phyloP scores from a whole-genome alignment of 306 rosid genomes.

The Coriaria nepalensis region DNA sequence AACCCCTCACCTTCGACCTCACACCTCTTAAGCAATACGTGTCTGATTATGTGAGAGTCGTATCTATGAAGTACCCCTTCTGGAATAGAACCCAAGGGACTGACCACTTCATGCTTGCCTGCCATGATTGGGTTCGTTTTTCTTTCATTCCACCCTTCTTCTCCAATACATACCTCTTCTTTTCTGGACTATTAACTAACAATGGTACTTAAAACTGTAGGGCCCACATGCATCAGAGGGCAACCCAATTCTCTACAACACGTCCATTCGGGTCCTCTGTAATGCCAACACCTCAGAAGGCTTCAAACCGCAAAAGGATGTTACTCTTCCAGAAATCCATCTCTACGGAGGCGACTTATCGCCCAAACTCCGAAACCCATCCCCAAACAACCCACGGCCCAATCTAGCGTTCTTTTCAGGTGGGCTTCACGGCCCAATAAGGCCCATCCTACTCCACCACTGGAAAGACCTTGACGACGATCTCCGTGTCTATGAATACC shows the following conservation, averaged over 20 bases:
- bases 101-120: conserved; percentile 81
- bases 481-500: conserved; percentile 46
- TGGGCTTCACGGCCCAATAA: conserved; percentile 67
- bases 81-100: conserved; percentile 85
- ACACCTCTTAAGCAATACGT: conserved; percentile 42
- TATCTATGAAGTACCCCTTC: conserved; percentile 52
- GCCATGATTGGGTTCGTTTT: conserved; percentile 82
- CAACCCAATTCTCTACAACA: conserved; percentile 43
- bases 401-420: conserved; percentile 74
- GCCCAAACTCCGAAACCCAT: conserved; percentile 36
- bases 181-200: conserved; percentile 1
- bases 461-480: conserved; percentile 48
- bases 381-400: conserved; percentile 26
- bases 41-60: conserved; percentile 48
- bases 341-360: conserved; percentile 48
- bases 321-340: conserved; percentile 62
- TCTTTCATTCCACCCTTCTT: background rate
- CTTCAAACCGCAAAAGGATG: conserved; percentile 74
- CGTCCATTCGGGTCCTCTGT: conserved; percentile 69
- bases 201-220: no score
- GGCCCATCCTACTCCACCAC: conserved; percentile 37
- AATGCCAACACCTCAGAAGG: conserved; percentile 89
- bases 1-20: conserved; percentile 21
- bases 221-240: conserved; percentile 62
- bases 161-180: no score